Conservation (phyloP, 2,329 filamentous ascomycete genomes). For the Atkinsonella hypoxylon region DNA sequence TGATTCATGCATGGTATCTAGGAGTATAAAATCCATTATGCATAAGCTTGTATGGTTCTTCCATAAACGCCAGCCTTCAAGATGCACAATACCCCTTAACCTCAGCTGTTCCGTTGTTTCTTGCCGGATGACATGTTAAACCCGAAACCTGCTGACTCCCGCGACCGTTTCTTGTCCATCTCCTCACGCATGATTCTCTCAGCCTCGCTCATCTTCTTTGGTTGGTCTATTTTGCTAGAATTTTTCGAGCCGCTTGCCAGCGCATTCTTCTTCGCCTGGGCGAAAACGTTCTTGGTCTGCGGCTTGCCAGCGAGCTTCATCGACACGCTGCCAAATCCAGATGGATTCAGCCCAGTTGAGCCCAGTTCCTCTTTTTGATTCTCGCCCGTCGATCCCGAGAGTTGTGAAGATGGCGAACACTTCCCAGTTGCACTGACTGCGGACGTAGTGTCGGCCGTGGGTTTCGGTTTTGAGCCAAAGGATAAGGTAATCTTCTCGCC, state of each 20-base stretch:
- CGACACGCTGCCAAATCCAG: constrained; percentile 34
- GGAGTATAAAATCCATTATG: not conserved
- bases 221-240: constrained; percentile 40
- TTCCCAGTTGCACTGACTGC: constrained; percentile 4
- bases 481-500: constrained; percentile 67
- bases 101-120: constrained; percentile 31
- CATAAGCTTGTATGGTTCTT: not conserved
- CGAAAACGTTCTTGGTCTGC: constrained; percentile 69
- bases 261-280: constrained; percentile 55
- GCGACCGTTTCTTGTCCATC: constrained; percentile 55
- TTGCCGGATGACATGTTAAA: constrained; percentile 37
- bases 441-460: constrained; percentile 4
- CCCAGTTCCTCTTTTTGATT: constrained; percentile 7
- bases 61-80: not conserved
- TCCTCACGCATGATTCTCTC: constrained; percentile 85
- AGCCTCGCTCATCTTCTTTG: constrained; percentile 78
- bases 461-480: constrained; percentile 39
- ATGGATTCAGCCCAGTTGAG: constrained; percentile 19
- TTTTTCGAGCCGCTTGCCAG: constrained; percentile 51
- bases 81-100: not conserved
- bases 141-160: constrained; percentile 35
- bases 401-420: constrained; percentile 12
- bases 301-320: constrained; percentile 53
- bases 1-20: constrained; percentile 5
- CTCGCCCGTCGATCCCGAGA: constrained; percentile 8